These are phyloP conservation scores for Fragaria ananassa DNA, from an alignment of 306 rosid species.

Conservation along the genomic window DNA sequence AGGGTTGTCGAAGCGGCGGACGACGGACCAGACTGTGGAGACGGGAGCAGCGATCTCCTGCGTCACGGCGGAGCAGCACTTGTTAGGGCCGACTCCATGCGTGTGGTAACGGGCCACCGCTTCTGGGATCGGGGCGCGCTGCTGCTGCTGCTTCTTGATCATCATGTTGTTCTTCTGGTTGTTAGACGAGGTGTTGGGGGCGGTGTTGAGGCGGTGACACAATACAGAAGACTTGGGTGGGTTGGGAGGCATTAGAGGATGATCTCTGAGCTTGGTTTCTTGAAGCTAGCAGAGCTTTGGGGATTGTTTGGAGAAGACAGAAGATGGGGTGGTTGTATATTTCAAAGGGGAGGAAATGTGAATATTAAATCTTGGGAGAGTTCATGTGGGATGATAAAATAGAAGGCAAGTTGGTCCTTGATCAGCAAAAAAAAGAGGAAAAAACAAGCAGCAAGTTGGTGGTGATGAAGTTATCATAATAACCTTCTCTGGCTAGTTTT, in stretches of 20 bases:
- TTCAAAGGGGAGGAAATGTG: constrained; percentile 1
- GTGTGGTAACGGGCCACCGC: constrained; percentile 60
- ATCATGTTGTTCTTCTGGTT: not conserved
- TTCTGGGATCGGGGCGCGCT: constrained; percentile 39
- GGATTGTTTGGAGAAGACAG: not conserved
- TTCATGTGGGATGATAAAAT: constrained; percentile 42
- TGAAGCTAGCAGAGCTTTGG: not conserved
- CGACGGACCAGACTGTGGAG: constrained; percentile 84
- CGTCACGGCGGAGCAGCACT: constrained; percentile 82
- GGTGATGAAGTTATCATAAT: not conserved
- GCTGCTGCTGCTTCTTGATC: not conserved
- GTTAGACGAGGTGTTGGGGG: not conserved
- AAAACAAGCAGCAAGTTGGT: constrained; percentile 12
- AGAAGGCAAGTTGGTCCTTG: constrained; percentile 31
- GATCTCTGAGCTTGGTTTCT: not conserved
- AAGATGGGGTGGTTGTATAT: not conserved
- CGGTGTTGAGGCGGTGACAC: constrained; percentile 46
- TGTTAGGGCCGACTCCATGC: constrained; percentile 43
- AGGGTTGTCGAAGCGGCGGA: constrained; percentile 92
- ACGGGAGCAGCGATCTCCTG: constrained; percentile 82
- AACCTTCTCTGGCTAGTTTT: not conserved
- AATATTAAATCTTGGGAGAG: constrained; percentile 8
- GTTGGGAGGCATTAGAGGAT: constrained; percentile 40
- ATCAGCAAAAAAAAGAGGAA: constrained; percentile 1
- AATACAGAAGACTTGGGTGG: constrained; percentile 52